phyloP scores from a whole-genome alignment of 805 yeast genomes.

The Barnettozyma botsteinii region DNA sequence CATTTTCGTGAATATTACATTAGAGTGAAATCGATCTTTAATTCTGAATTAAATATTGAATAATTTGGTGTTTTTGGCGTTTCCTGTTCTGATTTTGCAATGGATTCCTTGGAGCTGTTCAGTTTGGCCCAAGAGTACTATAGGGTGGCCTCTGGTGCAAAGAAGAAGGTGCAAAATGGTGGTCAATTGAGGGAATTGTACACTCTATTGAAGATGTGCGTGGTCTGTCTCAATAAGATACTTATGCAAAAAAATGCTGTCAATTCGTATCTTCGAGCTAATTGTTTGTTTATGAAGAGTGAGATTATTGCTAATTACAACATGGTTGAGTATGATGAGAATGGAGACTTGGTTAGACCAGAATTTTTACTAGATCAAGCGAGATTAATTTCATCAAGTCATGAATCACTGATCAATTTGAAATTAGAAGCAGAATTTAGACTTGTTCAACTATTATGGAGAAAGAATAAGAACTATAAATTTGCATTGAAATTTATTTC shows the following conservation, averaged over 20 bases:
- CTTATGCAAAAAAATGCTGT: slow-evolving; percentile 1
- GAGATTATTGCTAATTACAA: slow-evolving; percentile 3
- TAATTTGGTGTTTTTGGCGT: not conserved
- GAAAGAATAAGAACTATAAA: slow-evolving; percentile 4
- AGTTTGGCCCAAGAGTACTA: slow-evolving; percentile 3
- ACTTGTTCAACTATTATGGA: slow-evolving; percentile 1
- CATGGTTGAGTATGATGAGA: not conserved
- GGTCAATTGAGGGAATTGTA: slow-evolving; percentile 4
- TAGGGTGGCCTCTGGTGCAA: not conserved
- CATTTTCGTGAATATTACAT: not conserved
- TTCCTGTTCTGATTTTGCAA: not conserved
- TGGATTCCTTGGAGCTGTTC: slow-evolving; percentile 1
- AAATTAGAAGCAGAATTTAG: slow-evolving; percentile 6
- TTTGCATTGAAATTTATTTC: slow-evolving; percentile 7
- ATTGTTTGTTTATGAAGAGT: slow-evolving; percentile 7
- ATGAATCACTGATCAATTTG: slow-evolving; percentile 4
- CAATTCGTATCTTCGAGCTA: slow-evolving; percentile 1
- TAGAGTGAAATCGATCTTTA: no score
- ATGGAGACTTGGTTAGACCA: slow-evolving; percentile 11
- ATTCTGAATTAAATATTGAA: no score
- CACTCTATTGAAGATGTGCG: slow-evolving; percentile 5
- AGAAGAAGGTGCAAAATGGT: not conserved
- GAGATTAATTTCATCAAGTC: slow-evolving; percentile 22
- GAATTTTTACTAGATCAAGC: slow-evolving; percentile 8
- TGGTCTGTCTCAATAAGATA: slow-evolving; percentile 5